Evolutionary conservation across 2,329 filamentous ascomycete species (phyloP).

Genomic region (Fusarium begoniae): DNA sequence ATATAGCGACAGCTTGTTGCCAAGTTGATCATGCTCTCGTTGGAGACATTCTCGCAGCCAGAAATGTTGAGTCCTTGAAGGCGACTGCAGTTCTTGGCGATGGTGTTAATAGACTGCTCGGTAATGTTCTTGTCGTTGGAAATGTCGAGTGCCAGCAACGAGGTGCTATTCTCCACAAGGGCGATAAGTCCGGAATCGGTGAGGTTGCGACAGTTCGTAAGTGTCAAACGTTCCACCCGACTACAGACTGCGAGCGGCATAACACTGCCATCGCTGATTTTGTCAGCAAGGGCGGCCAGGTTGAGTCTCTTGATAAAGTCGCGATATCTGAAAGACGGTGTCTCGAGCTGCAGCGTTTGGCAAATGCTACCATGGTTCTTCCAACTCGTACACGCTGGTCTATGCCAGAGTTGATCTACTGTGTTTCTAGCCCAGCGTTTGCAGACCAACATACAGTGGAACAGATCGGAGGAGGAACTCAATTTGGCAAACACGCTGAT

Average conservation of each 20-base stretch:
- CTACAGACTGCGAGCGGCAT: slow-evolving; percentile 84
- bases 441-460: slow-evolving; percentile 92
- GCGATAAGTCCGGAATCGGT: slow-evolving; percentile 85
- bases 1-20: slow-evolving; percentile 86
- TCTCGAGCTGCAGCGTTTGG: slow-evolving; percentile 73
- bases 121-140: slow-evolving; percentile 87
- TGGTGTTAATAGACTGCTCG: slow-evolving; percentile 78
- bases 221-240: slow-evolving; percentile 87
- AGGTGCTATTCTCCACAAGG: slow-evolving; percentile 80
- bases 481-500: slow-evolving; percentile 92
- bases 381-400: slow-evolving; percentile 91
- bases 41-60: slow-evolving; percentile 83
- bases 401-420: slow-evolving; percentile 93
- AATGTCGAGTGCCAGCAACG: slow-evolving; percentile 89
- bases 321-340: slow-evolving; percentile 88
- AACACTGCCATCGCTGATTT: slow-evolving; percentile 89
- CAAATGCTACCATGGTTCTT: slow-evolving; percentile 82
- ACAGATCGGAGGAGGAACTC: slow-evolving; percentile 76
- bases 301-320: slow-evolving; percentile 94
- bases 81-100: slow-evolving; percentile 83
- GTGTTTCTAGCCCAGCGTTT: slow-evolving; percentile 92
- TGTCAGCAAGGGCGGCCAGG: slow-evolving; percentile 77
- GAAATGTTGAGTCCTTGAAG: slow-evolving; percentile 95
- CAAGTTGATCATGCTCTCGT: slow-evolving; percentile 82
- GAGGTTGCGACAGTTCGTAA: slow-evolving; percentile 87